Evolutionary conservation across 75 land plant species (phyloP).

Genomic region (Selaginella moellendorffii): DNA sequence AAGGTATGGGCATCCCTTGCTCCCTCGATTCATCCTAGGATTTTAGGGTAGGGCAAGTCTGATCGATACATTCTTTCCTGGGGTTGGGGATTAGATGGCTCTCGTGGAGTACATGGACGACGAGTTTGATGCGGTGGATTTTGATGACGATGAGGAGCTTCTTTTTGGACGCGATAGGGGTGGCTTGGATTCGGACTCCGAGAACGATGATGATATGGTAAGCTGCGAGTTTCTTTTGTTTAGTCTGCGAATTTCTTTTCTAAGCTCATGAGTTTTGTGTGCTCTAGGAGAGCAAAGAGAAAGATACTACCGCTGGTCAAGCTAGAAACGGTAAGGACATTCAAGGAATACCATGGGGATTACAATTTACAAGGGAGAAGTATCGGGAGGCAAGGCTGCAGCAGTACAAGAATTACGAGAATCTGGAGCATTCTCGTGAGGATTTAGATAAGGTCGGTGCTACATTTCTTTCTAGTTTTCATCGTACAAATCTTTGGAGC

Average conservation of each 20-base stretch:
- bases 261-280: neutral
- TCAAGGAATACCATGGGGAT: constrained; percentile 88
- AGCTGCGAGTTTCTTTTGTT: constrained; percentile 11
- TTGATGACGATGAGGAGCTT: constrained; percentile 54
- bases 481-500: no score
- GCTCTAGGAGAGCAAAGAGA: constrained; percentile 30
- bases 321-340: constrained; percentile 89
- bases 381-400: constrained; percentile 66
- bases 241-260: constrained; percentile 3
- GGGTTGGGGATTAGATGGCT: no score
- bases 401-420: constrained; percentile 80
- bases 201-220: constrained; percentile 38
- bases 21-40: no score
- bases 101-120: constrained; percentile 26
- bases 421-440: constrained; percentile 30
- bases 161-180: constrained; percentile 27
- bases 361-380: constrained; percentile 57
- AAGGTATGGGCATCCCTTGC: no score
- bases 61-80: no score
- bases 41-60: no score
- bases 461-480: no score
- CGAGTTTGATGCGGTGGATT: constrained; percentile 46
- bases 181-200: constrained; percentile 48
- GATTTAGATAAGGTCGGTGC: constrained; percentile 49
- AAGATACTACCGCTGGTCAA: constrained; percentile 74